These are phyloP conservation scores for Claviceps spartinae DNA, from an alignment of 2,329 filamentous ascomycete species.

Conservation along the genomic window DNA sequence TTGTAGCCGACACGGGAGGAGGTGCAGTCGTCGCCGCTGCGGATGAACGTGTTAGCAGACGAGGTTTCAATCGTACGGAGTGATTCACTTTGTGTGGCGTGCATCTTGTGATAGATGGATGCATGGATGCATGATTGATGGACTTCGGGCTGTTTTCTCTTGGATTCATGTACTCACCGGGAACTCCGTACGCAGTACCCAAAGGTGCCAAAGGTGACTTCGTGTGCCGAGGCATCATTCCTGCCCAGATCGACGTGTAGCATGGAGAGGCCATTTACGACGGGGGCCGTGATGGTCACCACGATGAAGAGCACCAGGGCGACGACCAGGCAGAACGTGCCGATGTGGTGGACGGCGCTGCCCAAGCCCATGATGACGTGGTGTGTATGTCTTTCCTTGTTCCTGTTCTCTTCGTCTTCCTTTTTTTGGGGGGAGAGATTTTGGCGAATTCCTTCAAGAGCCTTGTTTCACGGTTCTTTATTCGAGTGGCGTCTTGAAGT, in stretches of 20 bases:
- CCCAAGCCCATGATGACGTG: slow-evolving; percentile 29
- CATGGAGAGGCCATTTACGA: slow-evolving; percentile 40
- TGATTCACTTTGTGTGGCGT: too few species aligned
- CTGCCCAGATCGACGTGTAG: slow-evolving; percentile 34
- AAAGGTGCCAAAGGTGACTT: slow-evolving; percentile 45
- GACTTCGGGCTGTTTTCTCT: neutral
- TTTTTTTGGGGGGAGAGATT: neutral
- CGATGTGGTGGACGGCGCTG: slow-evolving; percentile 41
- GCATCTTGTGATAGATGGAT: too few species aligned
- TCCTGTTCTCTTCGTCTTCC: neutral
- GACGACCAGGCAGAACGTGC: slow-evolving; percentile 42
- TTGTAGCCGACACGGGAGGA: slow-evolving; percentile 39
- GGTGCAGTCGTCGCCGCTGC: slow-evolving; percentile 31
- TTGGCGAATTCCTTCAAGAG: too few species aligned
- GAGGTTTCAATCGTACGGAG: too few species aligned
- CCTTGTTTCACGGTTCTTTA: too few species aligned
- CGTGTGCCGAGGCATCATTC: slow-evolving; percentile 18
- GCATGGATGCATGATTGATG: too few species aligned
- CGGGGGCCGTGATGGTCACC: slow-evolving; percentile 44
- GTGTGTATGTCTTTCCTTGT: neutral
- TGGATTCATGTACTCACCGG: slow-evolving; percentile 11
- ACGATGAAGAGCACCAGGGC: slow-evolving; percentile 43
- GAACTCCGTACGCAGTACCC: slow-evolving; percentile 36
- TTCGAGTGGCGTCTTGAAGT: neutral
- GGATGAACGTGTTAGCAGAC: neutral